Evolutionary conservation across 257 asterid species (phyloP), one percentile per base, ranked within the genome.

Genomic region (Gentiana straminea): DNA sequence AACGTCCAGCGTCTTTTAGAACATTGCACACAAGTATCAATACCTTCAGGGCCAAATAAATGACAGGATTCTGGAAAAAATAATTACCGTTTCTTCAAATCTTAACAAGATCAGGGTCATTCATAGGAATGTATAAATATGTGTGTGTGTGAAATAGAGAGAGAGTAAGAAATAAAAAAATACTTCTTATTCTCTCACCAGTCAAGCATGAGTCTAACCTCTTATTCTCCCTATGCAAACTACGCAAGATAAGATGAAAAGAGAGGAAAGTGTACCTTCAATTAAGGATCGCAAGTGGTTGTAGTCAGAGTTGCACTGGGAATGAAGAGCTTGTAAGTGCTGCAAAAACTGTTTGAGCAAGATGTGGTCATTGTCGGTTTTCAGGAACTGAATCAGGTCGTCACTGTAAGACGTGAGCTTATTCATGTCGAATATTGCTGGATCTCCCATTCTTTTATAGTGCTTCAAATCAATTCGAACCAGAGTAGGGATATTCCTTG

Each of bases 301-400:
- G 67, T 64, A 65, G 68, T 86, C 84, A 44, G 73, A 60, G 52
- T 57, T 62, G 54, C 82, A 76, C 52, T 79, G 89, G 35, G 81
- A 74, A 24, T 59, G 84, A 58, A 86, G 84, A 51, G 74, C 64
- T 33, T 66, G 57, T 33, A 74, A 75, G 34, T 78, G 91, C 37
- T 67, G 69, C 55, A 73, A 67, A 60, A 75, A 72, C 54, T 79
- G 81, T 67, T 75, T 79, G 58, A 79, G 77, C 60, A 13, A 60
- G 44, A 15, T 65, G 51, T 59, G 39, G 52, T 84, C 91, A 64
- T 74, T 81, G 12, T 74, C 84, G 35, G 73, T 71, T 39, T 72
- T 75, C 71, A 88, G 59, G 3, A 88, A 54, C 39, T 64, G 72
- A 15, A 78, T 68, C 62, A 89, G 73, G 64, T 81, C 84, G 54